Percentiles rank a stretch among this genome's conserved stretches.
phyloP scores from a whole-genome alignment of 176 grass and related monocot species.

The Hordeum vulgare region MorexV3_pseudomolecules_assembly NC_058524.1:465737380-465737879 shows the following conservation, averaged over 20 bases:
- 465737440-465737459: not conserved
- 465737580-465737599: not conserved
- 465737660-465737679: not conserved
- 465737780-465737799: too few relatives aligned
- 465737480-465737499: not conserved
- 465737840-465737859: too few relatives aligned
- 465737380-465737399: not conserved
- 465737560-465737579: not conserved
- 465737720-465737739: too few relatives aligned
- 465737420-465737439: not conserved
- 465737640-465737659: not conserved
- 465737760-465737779: too few relatives aligned
- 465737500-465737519: not conserved
- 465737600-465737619: not conserved
- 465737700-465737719: not conserved
- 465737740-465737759: too few relatives aligned
- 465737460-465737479: not conserved
- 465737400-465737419: not conserved
- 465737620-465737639: not conserved
- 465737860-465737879: too few relatives aligned
- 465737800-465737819: too few relatives aligned
- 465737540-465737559: not conserved
- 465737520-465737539: not conserved
- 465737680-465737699: not conserved
- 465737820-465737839: too few relatives aligned